These are phyloP conservation scores for Spirogloea muscicola DNA, from an alignment of 139 green algal genomes.

Conservation along the genomic window DNA sequence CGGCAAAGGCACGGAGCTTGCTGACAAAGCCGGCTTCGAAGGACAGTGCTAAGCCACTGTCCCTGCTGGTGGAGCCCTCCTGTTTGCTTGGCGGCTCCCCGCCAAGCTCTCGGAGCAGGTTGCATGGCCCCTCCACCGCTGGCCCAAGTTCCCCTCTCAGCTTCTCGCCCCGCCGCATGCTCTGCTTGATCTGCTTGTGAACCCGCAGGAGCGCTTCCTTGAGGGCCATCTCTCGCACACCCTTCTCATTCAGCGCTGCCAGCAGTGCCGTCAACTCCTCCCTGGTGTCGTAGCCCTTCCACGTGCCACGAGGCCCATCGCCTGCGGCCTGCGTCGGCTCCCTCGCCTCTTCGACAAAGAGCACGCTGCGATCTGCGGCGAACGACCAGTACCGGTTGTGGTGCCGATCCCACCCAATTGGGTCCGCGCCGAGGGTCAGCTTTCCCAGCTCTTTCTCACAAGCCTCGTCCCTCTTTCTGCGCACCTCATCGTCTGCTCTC, in stretches of 20 bases:
- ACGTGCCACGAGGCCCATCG: neutral
- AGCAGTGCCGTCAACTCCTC: conserved; percentile 28
- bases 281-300: conserved; percentile 23
- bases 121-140: neutral
- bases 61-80: neutral
- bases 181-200: neutral
- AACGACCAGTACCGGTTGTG: conserved; percentile 43
- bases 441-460: conserved; percentile 36
- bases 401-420: conserved; percentile 26
- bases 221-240: neutral
- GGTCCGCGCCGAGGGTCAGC: neutral
- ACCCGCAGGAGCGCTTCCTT: neutral
- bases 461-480: conserved; percentile 18
- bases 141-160: neutral
- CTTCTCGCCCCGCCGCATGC: conserved; percentile 1
- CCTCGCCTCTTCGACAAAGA: conserved; percentile 23
- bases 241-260: conserved; percentile 26
- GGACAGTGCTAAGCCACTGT: neutral
- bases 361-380: conserved; percentile 1
- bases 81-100: neutral
- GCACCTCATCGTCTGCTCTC: conserved; percentile 14
- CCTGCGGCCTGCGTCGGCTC: neutral
- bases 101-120: neutral
- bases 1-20: neutral
- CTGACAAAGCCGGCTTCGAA: neutral